Evolutionary conservation across 2,329 filamentous ascomycete species (phyloP), one percentile per base, ranked within the genome.

Genomic region (Aspergillus aculeatinus): DNA sequence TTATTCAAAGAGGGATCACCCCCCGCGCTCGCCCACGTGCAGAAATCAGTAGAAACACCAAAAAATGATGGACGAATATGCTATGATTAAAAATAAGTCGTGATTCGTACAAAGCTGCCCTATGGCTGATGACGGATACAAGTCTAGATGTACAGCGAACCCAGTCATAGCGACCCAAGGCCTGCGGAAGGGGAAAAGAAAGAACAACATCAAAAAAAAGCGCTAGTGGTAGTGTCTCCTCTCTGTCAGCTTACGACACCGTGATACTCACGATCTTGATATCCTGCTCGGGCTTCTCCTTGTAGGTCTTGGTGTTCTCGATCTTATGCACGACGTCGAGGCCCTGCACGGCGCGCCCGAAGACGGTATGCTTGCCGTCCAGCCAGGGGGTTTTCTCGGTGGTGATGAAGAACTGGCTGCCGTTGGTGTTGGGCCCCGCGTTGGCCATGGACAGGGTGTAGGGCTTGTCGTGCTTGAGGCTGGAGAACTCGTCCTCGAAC

Each of bases 361-460:
- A 99, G 56, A 99, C 91, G 0, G 94, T 98, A 75, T 99, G 95
- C 76, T 97, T 97, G 23, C 93, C 92, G 77, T 99, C 95, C 61
- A 99, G 79, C 95, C 95, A 99, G 5, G 92, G 89, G 81, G 95
- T 92, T 80, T 96, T 96, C 77, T 97, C 96, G 0, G 94, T 97
- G 0, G 95, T 99, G 67, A 99, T 96, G 71, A 99, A 99, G 75
- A 99, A 99, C 75, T 99, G 95, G 71, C 90, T 95, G 14, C 90
- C 95, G 73, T 99, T 99, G 39, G 93, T 97, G 70, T 94, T 92
- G 0, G 92, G 92, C 0, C 95, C 95, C 0, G 95, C 94, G 75
- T 99, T 99, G 12, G 95, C 95, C 95, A 99, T 99, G 74, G 91
- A 96, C 60, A 98, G 83, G 0, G 93, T 98, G 74, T 96, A 99